Conservation (phyloP, 1,284 basidiomycete species). For the Ceratobasidium sp. region DNA sequence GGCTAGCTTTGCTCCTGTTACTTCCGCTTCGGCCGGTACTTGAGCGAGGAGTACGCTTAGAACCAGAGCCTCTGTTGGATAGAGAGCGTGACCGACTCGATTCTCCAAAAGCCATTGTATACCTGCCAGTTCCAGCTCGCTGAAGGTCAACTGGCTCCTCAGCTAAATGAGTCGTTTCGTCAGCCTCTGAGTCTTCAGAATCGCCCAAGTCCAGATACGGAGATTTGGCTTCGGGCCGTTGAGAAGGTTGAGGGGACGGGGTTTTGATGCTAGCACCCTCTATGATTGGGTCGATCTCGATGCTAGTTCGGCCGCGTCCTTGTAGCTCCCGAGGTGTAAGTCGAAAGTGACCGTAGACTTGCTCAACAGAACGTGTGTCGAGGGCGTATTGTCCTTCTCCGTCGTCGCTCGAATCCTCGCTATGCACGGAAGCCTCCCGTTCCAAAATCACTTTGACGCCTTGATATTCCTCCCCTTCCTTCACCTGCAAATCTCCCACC, state of each 20-base stretch:
- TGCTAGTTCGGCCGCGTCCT: constrained; percentile 11
- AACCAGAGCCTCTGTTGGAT: background rate
- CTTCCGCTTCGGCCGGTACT: background rate
- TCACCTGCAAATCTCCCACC: no score
- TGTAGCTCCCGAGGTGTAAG: constrained; percentile 16
- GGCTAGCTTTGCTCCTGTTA: no score
- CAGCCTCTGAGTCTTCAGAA: background rate
- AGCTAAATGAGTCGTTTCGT: background rate
- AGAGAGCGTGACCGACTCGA: background rate
- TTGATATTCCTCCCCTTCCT: background rate
- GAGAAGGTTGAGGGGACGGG: background rate
- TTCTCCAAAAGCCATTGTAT: constrained; percentile 28
- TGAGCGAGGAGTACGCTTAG: background rate
- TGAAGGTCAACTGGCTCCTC: constrained; percentile 3
- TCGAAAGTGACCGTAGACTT: background rate
- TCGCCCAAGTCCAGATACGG: constrained; percentile 27
- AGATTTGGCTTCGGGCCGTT: background rate
- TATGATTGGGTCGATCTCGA: background rate
- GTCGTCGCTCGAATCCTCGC: background rate
- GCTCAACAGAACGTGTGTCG: constrained; percentile 3
- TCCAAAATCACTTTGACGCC: background rate
- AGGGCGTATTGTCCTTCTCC: constrained; percentile 15
- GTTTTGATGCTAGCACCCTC: background rate
- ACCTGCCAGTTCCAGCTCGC: constrained; percentile 25
- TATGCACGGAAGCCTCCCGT: background rate